Conservation (phyloP, 306 rosid genomes). For the Castanea mollissima region DNA sequence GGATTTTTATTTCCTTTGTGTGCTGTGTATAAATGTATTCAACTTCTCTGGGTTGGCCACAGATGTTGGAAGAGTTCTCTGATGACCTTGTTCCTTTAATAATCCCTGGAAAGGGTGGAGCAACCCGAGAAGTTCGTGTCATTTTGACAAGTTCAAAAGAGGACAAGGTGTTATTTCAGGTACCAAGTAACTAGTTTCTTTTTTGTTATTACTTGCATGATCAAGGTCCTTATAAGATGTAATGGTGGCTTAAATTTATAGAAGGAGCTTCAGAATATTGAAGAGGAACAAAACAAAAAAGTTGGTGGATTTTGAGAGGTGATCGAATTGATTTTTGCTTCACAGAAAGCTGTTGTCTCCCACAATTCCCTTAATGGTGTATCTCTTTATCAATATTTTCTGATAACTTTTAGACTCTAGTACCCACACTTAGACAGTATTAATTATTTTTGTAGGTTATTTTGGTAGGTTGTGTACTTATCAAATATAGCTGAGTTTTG, state of each 20-base stretch:
- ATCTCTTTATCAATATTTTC: constrained; percentile 43
- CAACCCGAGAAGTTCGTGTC: constrained; percentile 51
- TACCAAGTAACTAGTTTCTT: constrained; percentile 21
- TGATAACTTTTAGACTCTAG: constrained; percentile 13
- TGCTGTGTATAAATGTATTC: not conserved
- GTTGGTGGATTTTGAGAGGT: constrained; percentile 88
- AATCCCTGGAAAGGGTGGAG: constrained; percentile 55
- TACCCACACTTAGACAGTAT: not conserved
- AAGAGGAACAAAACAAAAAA: constrained; percentile 69
- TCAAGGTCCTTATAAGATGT: constrained; percentile 5
- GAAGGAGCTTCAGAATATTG: constrained; percentile 56
- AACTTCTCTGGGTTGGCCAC: constrained; percentile 19
- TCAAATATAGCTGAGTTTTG: too few relatives aligned
- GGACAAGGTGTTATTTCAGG: constrained; percentile 77
- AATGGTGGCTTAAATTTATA: constrained; percentile 27
- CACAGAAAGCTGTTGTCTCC: constrained; percentile 92
- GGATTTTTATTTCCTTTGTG: not conserved
- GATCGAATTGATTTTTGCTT: constrained; percentile 95
- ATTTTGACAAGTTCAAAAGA: constrained; percentile 65
- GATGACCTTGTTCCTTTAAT: constrained; percentile 68
- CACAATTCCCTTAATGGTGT: constrained; percentile 81
- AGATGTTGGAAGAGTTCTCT: constrained; percentile 62
- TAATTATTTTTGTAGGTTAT: too few relatives aligned
- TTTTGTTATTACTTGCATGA: constrained; percentile 4
- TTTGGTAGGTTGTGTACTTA: too few relatives aligned